Percentiles rank a stretch among this genome's conserved stretches.
Evolutionary conservation across 768 basidiomycete species (phyloP).

Genomic region (Calocera cornea): DNA sequence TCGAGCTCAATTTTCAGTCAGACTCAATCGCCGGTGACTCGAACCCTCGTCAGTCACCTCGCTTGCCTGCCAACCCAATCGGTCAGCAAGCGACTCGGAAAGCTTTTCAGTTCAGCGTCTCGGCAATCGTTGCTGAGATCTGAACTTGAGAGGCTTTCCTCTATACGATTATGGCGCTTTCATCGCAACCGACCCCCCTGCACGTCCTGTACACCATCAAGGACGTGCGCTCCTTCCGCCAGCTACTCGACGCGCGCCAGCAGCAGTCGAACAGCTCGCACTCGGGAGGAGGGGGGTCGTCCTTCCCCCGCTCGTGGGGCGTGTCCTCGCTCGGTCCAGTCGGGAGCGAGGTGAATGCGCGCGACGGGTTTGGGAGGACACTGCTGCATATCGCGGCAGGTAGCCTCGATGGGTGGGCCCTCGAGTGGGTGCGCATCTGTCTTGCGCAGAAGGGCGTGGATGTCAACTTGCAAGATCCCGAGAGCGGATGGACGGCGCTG

Average conservation of each 20-base stretch:
- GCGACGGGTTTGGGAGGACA: constrained; percentile 58
- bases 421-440: constrained; percentile 66
- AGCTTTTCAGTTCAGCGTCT: constrained; percentile 3
- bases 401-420: constrained; percentile 41
- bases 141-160: not conserved
- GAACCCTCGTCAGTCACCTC: constrained; percentile 5
- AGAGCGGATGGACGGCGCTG: constrained; percentile 83
- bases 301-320: constrained; percentile 2
- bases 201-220: not conserved
- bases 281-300: not conserved
- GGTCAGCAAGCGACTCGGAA: not conserved
- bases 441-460: constrained; percentile 62
- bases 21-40: not conserved
- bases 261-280: constrained; percentile 1
- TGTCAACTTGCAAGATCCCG: constrained; percentile 65
- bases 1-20: not conserved
- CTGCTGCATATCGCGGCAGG: constrained; percentile 72
- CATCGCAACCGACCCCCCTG: not conserved
- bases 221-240: not conserved
- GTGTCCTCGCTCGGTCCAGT: constrained; percentile 1
- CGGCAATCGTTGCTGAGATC: not conserved
- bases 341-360: constrained; percentile 49
- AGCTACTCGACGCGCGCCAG: not conserved
- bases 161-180: constrained; percentile 4
- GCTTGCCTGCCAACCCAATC: not conserved